Percentiles rank a stretch among this genome's conserved stretches.
Evolutionary conservation across 441 rosid species (phyloP).

Genomic region (Gossypium gossypioides): DNA sequence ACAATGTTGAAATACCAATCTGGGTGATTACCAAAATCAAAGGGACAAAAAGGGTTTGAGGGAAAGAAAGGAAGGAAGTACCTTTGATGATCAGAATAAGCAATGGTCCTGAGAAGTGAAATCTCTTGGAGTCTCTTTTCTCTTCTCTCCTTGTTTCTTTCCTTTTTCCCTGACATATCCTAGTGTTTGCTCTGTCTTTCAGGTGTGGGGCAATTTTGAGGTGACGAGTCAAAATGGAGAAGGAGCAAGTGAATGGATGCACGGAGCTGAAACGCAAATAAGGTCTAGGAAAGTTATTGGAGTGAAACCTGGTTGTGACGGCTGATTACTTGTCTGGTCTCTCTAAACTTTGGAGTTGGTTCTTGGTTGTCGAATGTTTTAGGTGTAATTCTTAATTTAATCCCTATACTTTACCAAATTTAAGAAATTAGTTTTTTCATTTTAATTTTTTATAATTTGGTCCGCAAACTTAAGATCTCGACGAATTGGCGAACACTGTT

Average conservation of each 20-base stretch:
- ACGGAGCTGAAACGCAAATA: background rate
- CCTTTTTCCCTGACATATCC: slow-evolving; percentile 37
- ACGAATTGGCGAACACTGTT: too few relatives aligned
- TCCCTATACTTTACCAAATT: too few relatives aligned
- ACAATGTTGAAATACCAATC: slow-evolving; percentile 1
- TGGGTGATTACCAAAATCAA: slow-evolving; percentile 9
- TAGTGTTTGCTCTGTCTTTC: background rate
- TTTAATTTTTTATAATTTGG: too few relatives aligned
- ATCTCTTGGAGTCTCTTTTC: slow-evolving; percentile 73
- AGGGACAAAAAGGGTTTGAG: background rate
- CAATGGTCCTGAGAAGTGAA: slow-evolving; percentile 76
- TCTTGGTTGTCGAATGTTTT: background rate
- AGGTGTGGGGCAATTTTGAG: background rate
- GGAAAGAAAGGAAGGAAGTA: slow-evolving; percentile 1
- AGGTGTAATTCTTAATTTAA: too few relatives aligned
- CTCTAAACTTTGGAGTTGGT: background rate
- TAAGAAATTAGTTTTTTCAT: too few relatives aligned
- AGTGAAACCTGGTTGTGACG: background rate
- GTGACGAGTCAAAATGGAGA: background rate
- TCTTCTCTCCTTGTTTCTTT: slow-evolving; percentile 62
- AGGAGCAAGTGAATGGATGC: background rate
- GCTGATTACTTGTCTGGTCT: background rate
- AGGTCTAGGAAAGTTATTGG: background rate
- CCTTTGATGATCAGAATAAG: slow-evolving; percentile 89
- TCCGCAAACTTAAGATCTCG: too few relatives aligned